Evolutionary conservation across 768 basidiomycete species (phyloP).

Genomic region (Scleroderma bovista): DNA sequence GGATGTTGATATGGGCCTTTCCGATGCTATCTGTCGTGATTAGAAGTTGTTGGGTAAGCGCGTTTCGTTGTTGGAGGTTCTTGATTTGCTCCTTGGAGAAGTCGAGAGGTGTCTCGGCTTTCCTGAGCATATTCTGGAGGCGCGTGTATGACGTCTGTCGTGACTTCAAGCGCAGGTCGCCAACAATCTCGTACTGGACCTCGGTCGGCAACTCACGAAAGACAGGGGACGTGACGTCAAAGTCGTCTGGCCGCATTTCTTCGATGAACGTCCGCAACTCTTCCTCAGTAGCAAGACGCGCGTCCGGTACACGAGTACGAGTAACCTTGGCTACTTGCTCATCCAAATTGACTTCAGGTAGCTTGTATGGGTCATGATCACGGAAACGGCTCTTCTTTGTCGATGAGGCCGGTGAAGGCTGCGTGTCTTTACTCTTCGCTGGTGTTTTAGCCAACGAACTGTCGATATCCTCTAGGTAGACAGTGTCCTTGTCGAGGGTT

Average conservation of each 20-base stretch:
- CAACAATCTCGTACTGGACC: slow-evolving; percentile 96
- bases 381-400: slow-evolving; percentile 59
- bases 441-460: slow-evolving; percentile 50
- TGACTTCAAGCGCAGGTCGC: slow-evolving; percentile 90
- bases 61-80: slow-evolving; percentile 82
- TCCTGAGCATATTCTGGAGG: slow-evolving; percentile 82
- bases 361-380: slow-evolving; percentile 88
- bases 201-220: slow-evolving; percentile 93
- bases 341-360: slow-evolving; percentile 78
- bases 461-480: slow-evolving; percentile 87
- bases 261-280: slow-evolving; percentile 92
- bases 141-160: slow-evolving; percentile 91
- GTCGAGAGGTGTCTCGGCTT: slow-evolving; percentile 78
- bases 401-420: slow-evolving; percentile 43
- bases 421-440: slow-evolving; percentile 16
- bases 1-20: slow-evolving; percentile 84
- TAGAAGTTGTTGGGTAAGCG: slow-evolving; percentile 88
- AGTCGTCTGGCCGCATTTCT: slow-evolving; percentile 92
- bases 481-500: slow-evolving; percentile 61
- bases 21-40: slow-evolving; percentile 91
- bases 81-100: slow-evolving; percentile 96
- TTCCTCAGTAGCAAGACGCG: slow-evolving; percentile 92
- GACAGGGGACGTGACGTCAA: slow-evolving; percentile 84
- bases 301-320: slow-evolving; percentile 64
- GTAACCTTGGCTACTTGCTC: slow-evolving; percentile 58